Evolutionary conservation across 768 basidiomycete genomes (phyloP).

Genomic region (Collybia sp.): DNA sequence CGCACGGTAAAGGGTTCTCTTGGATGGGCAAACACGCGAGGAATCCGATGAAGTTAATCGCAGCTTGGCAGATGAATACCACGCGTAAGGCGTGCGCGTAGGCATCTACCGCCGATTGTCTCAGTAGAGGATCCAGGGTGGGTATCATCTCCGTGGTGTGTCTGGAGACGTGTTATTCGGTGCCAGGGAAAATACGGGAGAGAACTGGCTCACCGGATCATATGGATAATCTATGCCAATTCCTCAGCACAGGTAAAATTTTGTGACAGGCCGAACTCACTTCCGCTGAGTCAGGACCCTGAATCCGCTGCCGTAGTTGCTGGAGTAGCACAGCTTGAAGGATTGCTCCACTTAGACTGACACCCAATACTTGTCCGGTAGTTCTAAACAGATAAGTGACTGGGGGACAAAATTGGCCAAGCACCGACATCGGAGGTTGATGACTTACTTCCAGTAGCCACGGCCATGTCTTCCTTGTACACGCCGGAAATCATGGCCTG

Average conservation of each 20-base stretch:
- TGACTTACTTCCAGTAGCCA: conserved; percentile 84
- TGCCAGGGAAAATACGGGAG: not conserved
- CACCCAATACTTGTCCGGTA: conserved; percentile 93
- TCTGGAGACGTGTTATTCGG: conserved; percentile 26
- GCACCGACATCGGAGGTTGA: conserved; percentile 8
- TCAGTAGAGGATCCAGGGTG: conserved; percentile 47
- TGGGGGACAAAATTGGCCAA: conserved; percentile 22
- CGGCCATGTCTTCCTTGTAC: conserved; percentile 74
- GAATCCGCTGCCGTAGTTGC: conserved; percentile 70
- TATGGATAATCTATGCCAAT: conserved; percentile 57
- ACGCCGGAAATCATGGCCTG: conserved; percentile 89
- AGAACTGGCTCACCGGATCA: conserved; percentile 46
- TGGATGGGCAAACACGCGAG: conserved; percentile 71
- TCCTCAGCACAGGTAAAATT: conserved; percentile 9
- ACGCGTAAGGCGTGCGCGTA: conserved; percentile 77
- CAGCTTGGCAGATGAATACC: conserved; percentile 79
- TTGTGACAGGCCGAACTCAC: conserved; percentile 36
- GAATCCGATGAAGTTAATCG: conserved; percentile 61
- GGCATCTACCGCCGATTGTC: conserved; percentile 63
- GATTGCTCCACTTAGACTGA: conserved; percentile 81
- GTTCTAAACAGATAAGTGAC: conserved; percentile 94
- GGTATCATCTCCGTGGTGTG: conserved; percentile 74
- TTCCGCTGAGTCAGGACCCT: conserved; percentile 67
- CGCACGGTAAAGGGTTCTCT: conserved; percentile 63
- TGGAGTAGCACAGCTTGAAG: conserved; percentile 74